These are phyloP conservation scores for Fulvia fulva DNA, from an alignment of 2,329 filamentous ascomycete genomes.

Conservation along the genomic window DNA sequence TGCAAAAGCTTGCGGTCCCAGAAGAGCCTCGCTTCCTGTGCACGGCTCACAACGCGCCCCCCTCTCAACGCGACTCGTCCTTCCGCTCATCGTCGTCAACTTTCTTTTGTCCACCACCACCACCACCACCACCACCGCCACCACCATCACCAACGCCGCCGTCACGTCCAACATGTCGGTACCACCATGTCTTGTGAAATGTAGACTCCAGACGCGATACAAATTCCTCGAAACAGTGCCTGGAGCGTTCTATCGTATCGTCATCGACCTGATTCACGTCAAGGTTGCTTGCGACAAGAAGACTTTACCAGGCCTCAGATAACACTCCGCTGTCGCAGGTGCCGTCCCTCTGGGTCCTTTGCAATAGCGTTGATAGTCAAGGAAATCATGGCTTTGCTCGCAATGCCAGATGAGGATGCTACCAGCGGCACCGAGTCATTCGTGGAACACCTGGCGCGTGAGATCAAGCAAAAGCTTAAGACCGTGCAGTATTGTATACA, in stretches of 20 bases:
- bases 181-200: no score
- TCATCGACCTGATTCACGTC: background rate
- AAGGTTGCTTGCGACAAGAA: background rate
- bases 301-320: background rate
- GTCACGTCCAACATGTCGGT: no score
- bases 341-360: background rate
- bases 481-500: background rate
- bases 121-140: background rate
- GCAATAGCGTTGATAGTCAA: background rate
- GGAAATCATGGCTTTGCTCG: background rate
- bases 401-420: background rate
- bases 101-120: background rate
- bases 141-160: no score
- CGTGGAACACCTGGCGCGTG: background rate
- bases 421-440: background rate
- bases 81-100: no score
- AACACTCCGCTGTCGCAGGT: background rate
- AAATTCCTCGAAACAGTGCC: no score
- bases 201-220: no score
- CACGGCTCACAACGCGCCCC: no score
- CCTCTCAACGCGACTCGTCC: no score
- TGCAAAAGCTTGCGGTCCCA: no score
- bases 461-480: background rate
- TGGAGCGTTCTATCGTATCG: background rate
- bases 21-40: no score